Conservation (phyloP, 1,284 basidiomycete genomes). For the Trichosporon asahii region DNA sequence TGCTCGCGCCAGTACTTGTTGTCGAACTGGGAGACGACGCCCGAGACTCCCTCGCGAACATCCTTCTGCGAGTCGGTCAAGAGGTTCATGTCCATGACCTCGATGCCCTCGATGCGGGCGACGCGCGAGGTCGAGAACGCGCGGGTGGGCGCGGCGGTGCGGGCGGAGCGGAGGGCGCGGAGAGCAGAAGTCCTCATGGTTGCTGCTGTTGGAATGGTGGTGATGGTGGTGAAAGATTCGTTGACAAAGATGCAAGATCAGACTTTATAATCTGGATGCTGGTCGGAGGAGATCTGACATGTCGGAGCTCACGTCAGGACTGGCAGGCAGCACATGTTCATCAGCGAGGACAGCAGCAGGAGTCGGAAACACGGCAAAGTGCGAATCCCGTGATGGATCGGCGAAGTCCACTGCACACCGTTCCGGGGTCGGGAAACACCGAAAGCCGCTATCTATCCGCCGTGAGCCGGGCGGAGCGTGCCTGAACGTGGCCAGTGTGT, state of each 20-base stretch:
- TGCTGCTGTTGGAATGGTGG: neutral
- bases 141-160: neutral
- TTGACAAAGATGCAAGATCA: neutral
- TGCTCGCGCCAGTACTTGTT: conserved; percentile 26
- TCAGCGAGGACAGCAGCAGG: neutral
- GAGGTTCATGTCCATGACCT: conserved; percentile 24
- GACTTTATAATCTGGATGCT: neutral
- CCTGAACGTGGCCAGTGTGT: neutral
- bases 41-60: conserved; percentile 19
- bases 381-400: neutral
- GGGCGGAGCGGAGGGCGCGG: conserved; percentile 1
- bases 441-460: conserved; percentile 2
- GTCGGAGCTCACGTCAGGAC: neutral
- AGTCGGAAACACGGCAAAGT: neutral
- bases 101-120: conserved; percentile 10
- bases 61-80: conserved; percentile 23
- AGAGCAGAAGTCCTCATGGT: neutral
- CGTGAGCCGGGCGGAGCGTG: neutral
- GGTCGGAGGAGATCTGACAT: neutral
- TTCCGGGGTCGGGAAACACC: conserved; percentile 8
- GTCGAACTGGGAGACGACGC: conserved; percentile 12
- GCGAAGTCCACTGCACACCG: neutral
- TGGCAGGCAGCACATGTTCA: neutral
- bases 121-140: conserved; percentile 12
- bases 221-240: neutral